phyloP scores from a whole-genome alignment of 257 asterid genomes.

The Orobanche coerulescens region DNA sequence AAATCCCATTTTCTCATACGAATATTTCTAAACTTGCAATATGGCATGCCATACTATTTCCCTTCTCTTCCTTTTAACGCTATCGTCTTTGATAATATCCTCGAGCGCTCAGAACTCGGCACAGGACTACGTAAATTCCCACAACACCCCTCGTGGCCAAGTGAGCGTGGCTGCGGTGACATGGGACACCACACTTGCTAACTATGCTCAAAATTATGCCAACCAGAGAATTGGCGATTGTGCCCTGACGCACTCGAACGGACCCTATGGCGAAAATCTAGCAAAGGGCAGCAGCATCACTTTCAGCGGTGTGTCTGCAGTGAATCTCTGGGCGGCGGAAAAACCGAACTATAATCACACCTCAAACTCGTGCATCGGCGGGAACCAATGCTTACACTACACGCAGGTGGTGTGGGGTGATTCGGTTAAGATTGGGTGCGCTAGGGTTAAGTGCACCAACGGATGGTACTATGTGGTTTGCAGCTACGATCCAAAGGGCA shows the following conservation, averaged over 20 bases:
- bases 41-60: slow-evolving; percentile 11
- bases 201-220: slow-evolving; percentile 37
- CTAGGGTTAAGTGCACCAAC: slow-evolving; percentile 28
- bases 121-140: slow-evolving; percentile 30
- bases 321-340: slow-evolving; percentile 35
- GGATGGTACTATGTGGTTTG: slow-evolving; percentile 44
- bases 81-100: not conserved
- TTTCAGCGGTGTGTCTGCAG: slow-evolving; percentile 27
- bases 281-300: slow-evolving; percentile 39
- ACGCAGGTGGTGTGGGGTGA: slow-evolving; percentile 59
- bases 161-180: slow-evolving; percentile 28
- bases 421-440: slow-evolving; percentile 39
- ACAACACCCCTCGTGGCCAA: slow-evolving; percentile 30
- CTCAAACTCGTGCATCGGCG: slow-evolving; percentile 29
- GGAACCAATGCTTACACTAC: slow-evolving; percentile 43
- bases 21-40: not conserved
- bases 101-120: slow-evolving; percentile 26
- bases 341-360: slow-evolving; percentile 23
- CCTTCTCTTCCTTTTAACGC: not conserved
- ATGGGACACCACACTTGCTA: slow-evolving; percentile 35
- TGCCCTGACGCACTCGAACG: slow-evolving; percentile 33
- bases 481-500: slow-evolving; percentile 50
- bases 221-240: slow-evolving; percentile 26
- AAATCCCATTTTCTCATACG: not conserved
- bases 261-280: slow-evolving; percentile 52